These are phyloP conservation scores for Chlamydomonas applanata DNA, from an alignment of 139 green algal genomes.

Conservation along the genomic window DNA sequence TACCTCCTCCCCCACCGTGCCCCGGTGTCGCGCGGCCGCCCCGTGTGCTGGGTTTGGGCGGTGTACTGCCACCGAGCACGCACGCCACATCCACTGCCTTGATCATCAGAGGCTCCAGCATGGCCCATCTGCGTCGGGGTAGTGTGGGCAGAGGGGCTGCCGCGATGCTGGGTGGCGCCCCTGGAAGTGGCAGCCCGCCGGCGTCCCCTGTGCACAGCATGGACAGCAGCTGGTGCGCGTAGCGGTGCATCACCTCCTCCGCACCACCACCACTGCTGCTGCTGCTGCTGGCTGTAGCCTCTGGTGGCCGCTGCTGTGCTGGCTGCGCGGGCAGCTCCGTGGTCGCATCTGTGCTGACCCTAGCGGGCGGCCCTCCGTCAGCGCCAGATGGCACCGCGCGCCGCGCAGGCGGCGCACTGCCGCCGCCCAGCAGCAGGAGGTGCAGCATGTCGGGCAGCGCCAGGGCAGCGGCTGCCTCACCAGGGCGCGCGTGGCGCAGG, in stretches of 20 bases:
- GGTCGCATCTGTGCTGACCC: too few relatives aligned
- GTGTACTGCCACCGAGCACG: not conserved
- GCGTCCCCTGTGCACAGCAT: not conserved
- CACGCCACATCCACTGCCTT: not conserved
- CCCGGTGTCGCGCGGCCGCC: too few relatives aligned
- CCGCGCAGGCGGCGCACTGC: too few relatives aligned
- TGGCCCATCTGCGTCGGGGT: not conserved
- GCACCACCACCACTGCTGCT: not conserved
- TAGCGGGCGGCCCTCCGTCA: too few relatives aligned
- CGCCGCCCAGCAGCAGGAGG: not conserved
- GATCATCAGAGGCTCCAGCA: not conserved
- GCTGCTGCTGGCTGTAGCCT: constrained; percentile 4
- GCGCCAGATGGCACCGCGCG: too few relatives aligned
- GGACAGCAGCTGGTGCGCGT: constrained; percentile 4
- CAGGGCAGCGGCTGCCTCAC: not conserved
- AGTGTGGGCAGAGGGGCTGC: not conserved
- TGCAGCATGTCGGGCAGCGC: constrained; percentile 5
- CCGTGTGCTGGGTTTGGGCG: too few relatives aligned
- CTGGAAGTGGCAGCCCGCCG: not conserved
- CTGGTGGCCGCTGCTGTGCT: not conserved
- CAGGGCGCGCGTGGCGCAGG: not conserved
- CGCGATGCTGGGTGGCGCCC: not conserved
- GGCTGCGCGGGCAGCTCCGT: not conserved
- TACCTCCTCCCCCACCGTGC: too few relatives aligned
- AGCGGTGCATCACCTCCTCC: not conserved